Evolutionary conservation across 192 early-diverging fungal genomes (phyloP).

Genomic region (Helicostylum pulchrum): DNA sequence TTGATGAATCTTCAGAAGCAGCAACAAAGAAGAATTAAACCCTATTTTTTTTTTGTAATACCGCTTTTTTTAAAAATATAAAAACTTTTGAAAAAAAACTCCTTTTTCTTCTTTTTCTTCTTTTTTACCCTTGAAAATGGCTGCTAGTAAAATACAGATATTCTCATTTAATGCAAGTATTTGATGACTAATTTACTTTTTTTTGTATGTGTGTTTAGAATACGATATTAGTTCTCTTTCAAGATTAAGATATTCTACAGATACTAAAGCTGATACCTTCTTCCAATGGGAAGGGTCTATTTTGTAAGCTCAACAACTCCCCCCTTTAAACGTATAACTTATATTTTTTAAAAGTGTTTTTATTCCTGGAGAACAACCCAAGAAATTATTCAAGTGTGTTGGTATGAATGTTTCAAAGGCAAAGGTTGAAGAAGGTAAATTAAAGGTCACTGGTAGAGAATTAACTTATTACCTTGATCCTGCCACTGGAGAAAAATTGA

Average conservation of each 20-base stretch:
- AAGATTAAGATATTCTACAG: constrained; percentile 8
- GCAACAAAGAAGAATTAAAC: too few relatives aligned
- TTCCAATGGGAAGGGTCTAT: constrained; percentile 17
- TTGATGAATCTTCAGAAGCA: too few relatives aligned
- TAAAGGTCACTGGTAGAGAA: constrained; percentile 14
- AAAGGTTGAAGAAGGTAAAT: neutral
- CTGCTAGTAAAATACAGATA: too few relatives aligned
- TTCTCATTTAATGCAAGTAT: too few relatives aligned
- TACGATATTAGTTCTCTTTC: neutral
- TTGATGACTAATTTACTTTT: too few relatives aligned
- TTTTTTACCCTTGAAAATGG: too few relatives aligned
- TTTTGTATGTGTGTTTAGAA: too few relatives aligned
- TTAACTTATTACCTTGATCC: constrained; percentile 22
- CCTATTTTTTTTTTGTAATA: too few relatives aligned
- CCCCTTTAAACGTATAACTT: neutral
- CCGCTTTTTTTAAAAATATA: too few relatives aligned
- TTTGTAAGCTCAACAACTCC: neutral
- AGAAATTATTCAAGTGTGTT: constrained; percentile 12
- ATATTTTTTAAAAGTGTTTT: neutral
- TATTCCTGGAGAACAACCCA: constrained; percentile 14
- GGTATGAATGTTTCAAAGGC: constrained; percentile 25
- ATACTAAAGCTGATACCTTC: constrained; percentile 11
- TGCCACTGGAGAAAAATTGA: constrained; percentile 5
- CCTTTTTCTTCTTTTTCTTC: too few relatives aligned
- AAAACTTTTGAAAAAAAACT: too few relatives aligned